These are phyloP conservation scores for Amylocarpus encephaloides DNA, from an alignment of 2,329 filamentous ascomycete species.

Conservation along the genomic window DNA sequence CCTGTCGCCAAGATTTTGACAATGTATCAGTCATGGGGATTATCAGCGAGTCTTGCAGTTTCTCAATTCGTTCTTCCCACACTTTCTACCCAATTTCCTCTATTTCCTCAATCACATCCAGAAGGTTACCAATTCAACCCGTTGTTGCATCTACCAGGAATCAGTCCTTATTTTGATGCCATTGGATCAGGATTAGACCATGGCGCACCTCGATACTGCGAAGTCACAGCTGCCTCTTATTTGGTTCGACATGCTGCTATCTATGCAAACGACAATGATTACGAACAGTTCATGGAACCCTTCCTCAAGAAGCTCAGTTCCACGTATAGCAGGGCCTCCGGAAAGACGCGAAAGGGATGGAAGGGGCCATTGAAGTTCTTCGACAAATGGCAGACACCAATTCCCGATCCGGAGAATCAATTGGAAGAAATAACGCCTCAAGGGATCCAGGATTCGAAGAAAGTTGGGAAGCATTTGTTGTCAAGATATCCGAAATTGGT, in stretches of 20 bases:
- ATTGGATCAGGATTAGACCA: slow-evolving; percentile 31
- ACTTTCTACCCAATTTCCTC: slow-evolving; percentile 4
- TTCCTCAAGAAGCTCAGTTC: slow-evolving; percentile 54
- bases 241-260: slow-evolving; percentile 54
- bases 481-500: slow-evolving; percentile 26
- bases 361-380: slow-evolving; percentile 24
- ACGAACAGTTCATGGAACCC: slow-evolving; percentile 49
- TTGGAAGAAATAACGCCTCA: slow-evolving; percentile 28
- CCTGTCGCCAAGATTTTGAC: neutral
- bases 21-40: neutral
- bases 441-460: slow-evolving; percentile 25
- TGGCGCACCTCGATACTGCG: slow-evolving; percentile 46
- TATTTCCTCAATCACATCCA: slow-evolving; percentile 20
- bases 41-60: neutral
- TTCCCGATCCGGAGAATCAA: slow-evolving; percentile 27
- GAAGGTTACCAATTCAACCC: slow-evolving; percentile 44
- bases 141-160: slow-evolving; percentile 48
- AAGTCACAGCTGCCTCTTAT: slow-evolving; percentile 46
- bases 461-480: slow-evolving; percentile 26
- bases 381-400: slow-evolving; percentile 26
- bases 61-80: neutral
- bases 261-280: slow-evolving; percentile 54
- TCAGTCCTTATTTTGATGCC: slow-evolving; percentile 51
- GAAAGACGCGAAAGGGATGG: slow-evolving; percentile 24
- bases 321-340: slow-evolving; percentile 21